Percentiles rank a stretch among this genome's conserved stretches.
phyloP scores from a whole-genome alignment of 768 basidiomycete genomes.

The Rubroboletus pulcherrimus region DNA sequence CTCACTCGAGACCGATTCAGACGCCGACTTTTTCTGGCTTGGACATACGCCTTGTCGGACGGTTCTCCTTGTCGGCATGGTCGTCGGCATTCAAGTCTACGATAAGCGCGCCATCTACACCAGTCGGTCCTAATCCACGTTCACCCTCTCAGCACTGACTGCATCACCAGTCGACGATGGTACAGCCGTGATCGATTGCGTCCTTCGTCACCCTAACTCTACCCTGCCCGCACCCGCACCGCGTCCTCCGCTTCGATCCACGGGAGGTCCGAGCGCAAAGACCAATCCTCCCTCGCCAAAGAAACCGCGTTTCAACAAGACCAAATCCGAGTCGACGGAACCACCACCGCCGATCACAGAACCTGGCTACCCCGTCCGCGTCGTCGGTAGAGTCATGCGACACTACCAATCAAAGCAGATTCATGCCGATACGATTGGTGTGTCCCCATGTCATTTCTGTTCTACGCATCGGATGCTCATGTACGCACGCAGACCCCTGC shows the following conservation, averaged over 20 bases:
- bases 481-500: slow-evolving; percentile 38
- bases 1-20: slow-evolving; percentile 27
- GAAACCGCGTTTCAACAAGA: slow-evolving; percentile 14
- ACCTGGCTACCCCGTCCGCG: slow-evolving; percentile 45
- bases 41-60: slow-evolving; percentile 67
- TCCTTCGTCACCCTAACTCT: slow-evolving; percentile 39
- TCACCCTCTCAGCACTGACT: neutral
- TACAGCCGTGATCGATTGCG: slow-evolving; percentile 68
- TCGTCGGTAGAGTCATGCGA: slow-evolving; percentile 44
- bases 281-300: slow-evolving; percentile 3
- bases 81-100: slow-evolving; percentile 59
- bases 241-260: slow-evolving; percentile 7
- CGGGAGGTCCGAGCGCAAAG: slow-evolving; percentile 3
- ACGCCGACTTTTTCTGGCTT: slow-evolving; percentile 64
- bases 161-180: slow-evolving; percentile 66
- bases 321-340: slow-evolving; percentile 2
- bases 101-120: slow-evolving; percentile 61
- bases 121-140: slow-evolving; percentile 31
- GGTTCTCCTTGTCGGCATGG: slow-evolving; percentile 56
- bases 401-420: slow-evolving; percentile 45
- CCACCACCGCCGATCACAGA: slow-evolving; percentile 38
- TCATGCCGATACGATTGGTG: slow-evolving; percentile 49
- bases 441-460: slow-evolving; percentile 10
- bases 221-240: slow-evolving; percentile 15
- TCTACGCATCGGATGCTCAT: neutral